A percentile compares a stretch with the other conserved stretches of the same genome.
These are phyloP conservation scores for Sugiyamaella xylanicola DNA, from an alignment of 1,139 yeast species.

Conservation along the genomic window DNA sequence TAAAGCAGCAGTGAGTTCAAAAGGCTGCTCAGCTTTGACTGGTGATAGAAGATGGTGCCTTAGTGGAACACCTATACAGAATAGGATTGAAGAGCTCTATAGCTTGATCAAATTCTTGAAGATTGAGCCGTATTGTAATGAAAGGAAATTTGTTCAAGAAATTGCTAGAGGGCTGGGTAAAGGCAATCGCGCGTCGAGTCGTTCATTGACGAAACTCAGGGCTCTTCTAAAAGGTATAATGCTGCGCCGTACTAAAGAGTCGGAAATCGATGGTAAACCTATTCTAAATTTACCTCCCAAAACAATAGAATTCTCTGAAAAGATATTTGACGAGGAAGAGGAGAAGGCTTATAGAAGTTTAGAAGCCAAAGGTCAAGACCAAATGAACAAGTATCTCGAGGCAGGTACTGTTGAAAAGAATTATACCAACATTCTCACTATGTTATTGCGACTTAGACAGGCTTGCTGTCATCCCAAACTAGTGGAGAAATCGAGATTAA, in stretches of 20 bases:
- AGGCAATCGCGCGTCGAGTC: conserved; percentile 34
- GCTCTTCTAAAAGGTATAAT: conserved; percentile 75
- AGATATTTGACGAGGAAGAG: conserved; percentile 57
- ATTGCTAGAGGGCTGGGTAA: conserved; percentile 61
- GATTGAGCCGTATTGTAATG: conserved; percentile 55
- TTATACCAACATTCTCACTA: conserved; percentile 65
- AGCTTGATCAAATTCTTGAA: conserved; percentile 73
- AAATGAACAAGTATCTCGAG: conserved; percentile 57
- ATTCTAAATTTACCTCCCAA: conserved; percentile 69
- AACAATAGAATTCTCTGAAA: conserved; percentile 50
- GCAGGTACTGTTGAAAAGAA: conserved; percentile 39
- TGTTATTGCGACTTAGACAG: conserved; percentile 80
- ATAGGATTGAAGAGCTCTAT: conserved; percentile 74
- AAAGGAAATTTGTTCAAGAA: conserved; percentile 56
- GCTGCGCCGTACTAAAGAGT: conserved; percentile 74
- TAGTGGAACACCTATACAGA: conserved; percentile 96
- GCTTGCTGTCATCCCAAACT: conserved; percentile 85
- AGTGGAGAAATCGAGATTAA: conserved; percentile 61
- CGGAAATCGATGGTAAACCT: conserved; percentile 78
- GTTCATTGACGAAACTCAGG: conserved; percentile 64
- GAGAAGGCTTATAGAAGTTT: conserved; percentile 58
- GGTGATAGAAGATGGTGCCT: conserved; percentile 71
- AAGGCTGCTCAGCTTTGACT: conserved; percentile 61
- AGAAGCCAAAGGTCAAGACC: conserved; percentile 58
- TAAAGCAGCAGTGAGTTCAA: conserved; percentile 64